phyloP scores from a whole-genome alignment of 2,329 filamentous ascomycete genomes.

The Didymella exigua region DNA sequence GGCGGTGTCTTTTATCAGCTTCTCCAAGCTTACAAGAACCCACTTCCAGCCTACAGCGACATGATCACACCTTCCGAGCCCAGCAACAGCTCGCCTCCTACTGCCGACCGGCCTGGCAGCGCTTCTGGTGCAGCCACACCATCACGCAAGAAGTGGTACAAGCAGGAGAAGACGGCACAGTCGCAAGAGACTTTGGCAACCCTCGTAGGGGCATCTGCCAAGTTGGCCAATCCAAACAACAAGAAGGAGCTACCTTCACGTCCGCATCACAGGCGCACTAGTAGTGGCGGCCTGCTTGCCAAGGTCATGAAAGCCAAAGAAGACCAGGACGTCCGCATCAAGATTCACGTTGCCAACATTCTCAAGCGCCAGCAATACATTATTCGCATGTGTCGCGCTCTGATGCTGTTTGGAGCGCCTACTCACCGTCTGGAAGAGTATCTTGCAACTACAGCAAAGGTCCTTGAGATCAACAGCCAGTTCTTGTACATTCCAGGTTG shows the following conservation, averaged over 20 bases:
- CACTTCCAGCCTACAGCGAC: slow-evolving; percentile 17
- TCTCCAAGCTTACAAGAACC: slow-evolving; percentile 40
- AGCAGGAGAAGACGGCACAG: slow-evolving; percentile 31
- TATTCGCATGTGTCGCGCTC: slow-evolving; percentile 79
- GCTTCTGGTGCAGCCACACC: slow-evolving; percentile 35
- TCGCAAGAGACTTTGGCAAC: slow-evolving; percentile 42
- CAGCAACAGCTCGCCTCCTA: slow-evolving; percentile 24
- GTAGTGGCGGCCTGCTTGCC: slow-evolving; percentile 31
- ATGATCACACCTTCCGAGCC: slow-evolving; percentile 18
- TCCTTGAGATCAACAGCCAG: slow-evolving; percentile 84
- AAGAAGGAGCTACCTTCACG: slow-evolving; percentile 22
- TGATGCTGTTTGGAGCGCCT: slow-evolving; percentile 89
- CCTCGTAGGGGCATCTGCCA: slow-evolving; percentile 36
- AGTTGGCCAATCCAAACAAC: slow-evolving; percentile 37
- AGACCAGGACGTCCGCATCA: slow-evolving; percentile 62
- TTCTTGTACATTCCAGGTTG: slow-evolving; percentile 89
- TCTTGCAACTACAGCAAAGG: slow-evolving; percentile 81
- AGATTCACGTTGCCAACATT: slow-evolving; percentile 67
- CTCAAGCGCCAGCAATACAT: slow-evolving; percentile 82
- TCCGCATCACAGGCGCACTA: slow-evolving; percentile 30
- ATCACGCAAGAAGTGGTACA: slow-evolving; percentile 40
- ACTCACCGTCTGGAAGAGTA: slow-evolving; percentile 92
- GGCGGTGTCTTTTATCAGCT: slow-evolving; percentile 43
- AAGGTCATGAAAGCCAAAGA: slow-evolving; percentile 39
- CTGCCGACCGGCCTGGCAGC: slow-evolving; percentile 14